Evolutionary conservation across 192 early-diverging fungal genomes (phyloP).

Genomic region (Podila verticillata): DNA sequence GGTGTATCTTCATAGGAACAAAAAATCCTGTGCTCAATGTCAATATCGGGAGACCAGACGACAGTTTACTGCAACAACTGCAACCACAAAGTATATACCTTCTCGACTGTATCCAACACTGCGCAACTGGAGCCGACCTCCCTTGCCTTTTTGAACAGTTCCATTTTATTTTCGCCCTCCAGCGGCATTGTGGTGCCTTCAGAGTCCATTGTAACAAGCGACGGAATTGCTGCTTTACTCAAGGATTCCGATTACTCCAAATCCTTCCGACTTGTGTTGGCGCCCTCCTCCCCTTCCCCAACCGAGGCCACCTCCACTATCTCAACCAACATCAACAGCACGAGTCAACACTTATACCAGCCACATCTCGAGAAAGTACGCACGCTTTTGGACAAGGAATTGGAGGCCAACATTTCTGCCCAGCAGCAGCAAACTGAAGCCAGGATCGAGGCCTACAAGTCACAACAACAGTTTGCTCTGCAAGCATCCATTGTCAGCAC

Average conservation of each 20-base stretch:
- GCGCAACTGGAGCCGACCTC: conserved; percentile 36
- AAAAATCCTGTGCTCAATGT: conserved; percentile 47
- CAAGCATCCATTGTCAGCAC: conserved; percentile 31
- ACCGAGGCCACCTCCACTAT: not conserved
- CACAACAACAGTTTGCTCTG: conserved; percentile 34
- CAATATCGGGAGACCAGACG: conserved; percentile 33
- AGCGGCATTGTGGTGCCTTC: conserved; percentile 26
- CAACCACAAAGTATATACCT: conserved; percentile 34
- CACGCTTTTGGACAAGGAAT: conserved; percentile 33
- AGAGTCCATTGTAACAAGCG: conserved; percentile 11
- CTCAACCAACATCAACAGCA: not conserved
- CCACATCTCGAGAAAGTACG: conserved; percentile 38
- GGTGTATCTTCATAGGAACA: conserved; percentile 20
- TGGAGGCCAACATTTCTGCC: conserved; percentile 36
- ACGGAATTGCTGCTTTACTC: conserved; percentile 17
- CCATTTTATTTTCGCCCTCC: conserved; percentile 30
- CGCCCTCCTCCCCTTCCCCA: not conserved
- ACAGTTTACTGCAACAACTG: conserved; percentile 38
- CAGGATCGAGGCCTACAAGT: conserved; percentile 47
- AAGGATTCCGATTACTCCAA: conserved; percentile 27
- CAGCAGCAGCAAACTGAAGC: conserved; percentile 40
- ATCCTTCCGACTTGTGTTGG: conserved; percentile 34
- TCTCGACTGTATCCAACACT: conserved; percentile 24
- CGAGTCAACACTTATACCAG: conserved; percentile 11
- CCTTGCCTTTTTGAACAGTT: conserved; percentile 23